Conservation (phyloP, 2,329 filamentous ascomycete species). For the Xylariaceae sp. region DNA sequence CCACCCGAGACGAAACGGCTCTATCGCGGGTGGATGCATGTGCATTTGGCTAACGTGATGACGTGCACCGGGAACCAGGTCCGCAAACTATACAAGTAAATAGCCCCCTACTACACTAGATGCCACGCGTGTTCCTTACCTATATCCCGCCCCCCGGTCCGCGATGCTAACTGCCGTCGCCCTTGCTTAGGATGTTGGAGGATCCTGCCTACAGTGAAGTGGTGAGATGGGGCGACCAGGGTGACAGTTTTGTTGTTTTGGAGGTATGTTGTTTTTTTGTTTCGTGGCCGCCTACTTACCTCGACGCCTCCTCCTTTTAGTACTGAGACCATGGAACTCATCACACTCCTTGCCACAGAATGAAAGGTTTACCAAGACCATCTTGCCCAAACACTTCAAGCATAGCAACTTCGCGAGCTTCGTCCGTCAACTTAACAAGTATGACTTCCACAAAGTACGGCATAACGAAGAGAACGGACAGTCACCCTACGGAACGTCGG, state of each 20-base stretch:
- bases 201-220: constrained; percentile 89
- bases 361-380: constrained; percentile 82
- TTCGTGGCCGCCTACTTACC: not conserved
- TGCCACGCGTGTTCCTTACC: constrained; percentile 15
- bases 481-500: constrained; percentile 75
- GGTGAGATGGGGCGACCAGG: constrained; percentile 91
- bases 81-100: constrained; percentile 95
- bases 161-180: constrained; percentile 29
- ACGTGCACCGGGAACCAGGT: constrained; percentile 52
- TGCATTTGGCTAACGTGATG: constrained; percentile 28
- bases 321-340: constrained; percentile 17
- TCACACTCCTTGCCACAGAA: constrained; percentile 53
- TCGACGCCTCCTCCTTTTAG: not conserved
- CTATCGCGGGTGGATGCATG: constrained; percentile 24
- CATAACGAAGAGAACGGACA: constrained; percentile 81
- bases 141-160: not conserved
- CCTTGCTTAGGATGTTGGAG: constrained; percentile 75
- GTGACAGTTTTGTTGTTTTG: constrained; percentile 92
- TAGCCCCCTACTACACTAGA: constrained; percentile 11
- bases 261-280: constrained; percentile 57
- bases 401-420: constrained; percentile 80
- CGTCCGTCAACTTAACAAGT: constrained; percentile 72
- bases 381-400: constrained; percentile 79
- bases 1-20: constrained; percentile 14
- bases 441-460: constrained; percentile 83